Conservation (phyloP, 1,284 basidiomycete genomes). For the Thecaphora thlaspeos region DNA sequence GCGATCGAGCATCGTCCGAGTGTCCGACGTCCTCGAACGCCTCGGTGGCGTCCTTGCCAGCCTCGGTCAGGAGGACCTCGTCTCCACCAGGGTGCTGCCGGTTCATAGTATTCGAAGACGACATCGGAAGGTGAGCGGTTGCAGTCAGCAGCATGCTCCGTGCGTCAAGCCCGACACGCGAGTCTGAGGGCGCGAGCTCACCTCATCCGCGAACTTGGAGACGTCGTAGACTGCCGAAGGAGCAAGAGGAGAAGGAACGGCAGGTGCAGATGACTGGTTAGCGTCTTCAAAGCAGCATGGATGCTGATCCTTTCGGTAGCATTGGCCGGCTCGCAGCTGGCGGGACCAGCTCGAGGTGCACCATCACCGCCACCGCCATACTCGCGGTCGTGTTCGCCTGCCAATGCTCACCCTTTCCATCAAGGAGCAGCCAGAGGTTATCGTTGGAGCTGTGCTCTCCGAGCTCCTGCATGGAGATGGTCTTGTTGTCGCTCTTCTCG, state of each 20-base stretch:
- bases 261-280: no score
- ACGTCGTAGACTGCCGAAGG: constrained; percentile 78
- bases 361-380: no score
- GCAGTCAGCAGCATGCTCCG: no score
- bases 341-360: no score
- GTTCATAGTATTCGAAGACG: not conserved
- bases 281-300: no score
- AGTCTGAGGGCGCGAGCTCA: constrained; percentile 61
- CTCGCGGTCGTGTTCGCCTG: no score
- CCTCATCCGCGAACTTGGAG: constrained; percentile 94
- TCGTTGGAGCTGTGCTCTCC: constrained; percentile 49
- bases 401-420: constrained; percentile 56
- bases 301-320: no score
- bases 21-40: constrained; percentile 99
- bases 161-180: no score
- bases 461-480: constrained; percentile 54
- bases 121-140: not conserved
- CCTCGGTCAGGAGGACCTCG: constrained; percentile 91
- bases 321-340: no score
- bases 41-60: constrained; percentile 92
- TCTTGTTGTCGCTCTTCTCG: constrained; percentile 12
- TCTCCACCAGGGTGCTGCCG: constrained; percentile 84
- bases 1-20: constrained; percentile 93
- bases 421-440: constrained; percentile 56
- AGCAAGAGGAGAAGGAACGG: not conserved